Conservation (phyloP, 768 basidiomycete species). For the Boletus tomentosulus region DNA sequence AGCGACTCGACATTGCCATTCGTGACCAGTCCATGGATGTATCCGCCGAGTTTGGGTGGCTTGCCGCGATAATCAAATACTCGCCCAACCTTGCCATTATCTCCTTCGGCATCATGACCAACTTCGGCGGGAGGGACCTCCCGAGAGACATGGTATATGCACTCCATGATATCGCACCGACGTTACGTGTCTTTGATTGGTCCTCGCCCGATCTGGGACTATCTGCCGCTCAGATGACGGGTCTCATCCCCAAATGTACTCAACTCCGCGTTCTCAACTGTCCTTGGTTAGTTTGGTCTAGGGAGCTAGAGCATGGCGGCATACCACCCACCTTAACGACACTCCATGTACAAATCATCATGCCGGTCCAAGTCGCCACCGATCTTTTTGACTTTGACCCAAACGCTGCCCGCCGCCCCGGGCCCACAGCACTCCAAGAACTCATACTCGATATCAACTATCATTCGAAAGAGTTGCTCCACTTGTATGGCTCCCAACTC, state of each 20-base stretch:
- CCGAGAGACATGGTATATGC: slow-evolving; percentile 10
- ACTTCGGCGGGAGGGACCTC: neutral
- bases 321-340: slow-evolving; percentile 13
- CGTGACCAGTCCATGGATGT: slow-evolving; percentile 9
- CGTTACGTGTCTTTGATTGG: slow-evolving; percentile 22
- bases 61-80: slow-evolving; percentile 10
- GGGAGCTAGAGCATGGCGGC: neutral
- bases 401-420: neutral
- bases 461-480: slow-evolving; percentile 13
- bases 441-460: slow-evolving; percentile 10
- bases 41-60: slow-evolving; percentile 2
- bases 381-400: neutral
- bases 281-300: slow-evolving; percentile 10
- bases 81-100: slow-evolving; percentile 20
- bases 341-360: slow-evolving; percentile 5
- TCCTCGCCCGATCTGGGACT: neutral
- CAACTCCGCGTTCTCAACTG: slow-evolving; percentile 16
- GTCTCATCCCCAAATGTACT: slow-evolving; percentile 10
- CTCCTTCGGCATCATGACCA: slow-evolving; percentile 8
- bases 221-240: neutral
- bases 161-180: slow-evolving; percentile 10
- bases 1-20: slow-evolving; percentile 24
- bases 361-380: neutral
- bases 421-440: slow-evolving; percentile 12
- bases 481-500: slow-evolving; percentile 12